Percentiles rank a stretch among this genome's conserved stretches.
Conservation (phyloP, 805 yeast species). For the Maudiozyma bulderi region DNA sequence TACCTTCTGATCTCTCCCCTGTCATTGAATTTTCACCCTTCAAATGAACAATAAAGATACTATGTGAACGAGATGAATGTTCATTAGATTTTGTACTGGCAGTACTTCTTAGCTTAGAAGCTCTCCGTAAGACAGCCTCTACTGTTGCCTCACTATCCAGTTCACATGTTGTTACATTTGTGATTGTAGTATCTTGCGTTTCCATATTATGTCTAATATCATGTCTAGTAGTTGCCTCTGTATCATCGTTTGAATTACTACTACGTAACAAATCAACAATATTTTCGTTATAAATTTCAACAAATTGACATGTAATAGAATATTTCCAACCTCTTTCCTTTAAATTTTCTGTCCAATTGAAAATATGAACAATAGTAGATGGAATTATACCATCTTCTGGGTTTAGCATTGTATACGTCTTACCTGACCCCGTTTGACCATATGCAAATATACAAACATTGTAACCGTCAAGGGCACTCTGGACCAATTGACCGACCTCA, state of each 20-base stretch:
- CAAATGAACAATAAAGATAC: conserved; percentile 59
- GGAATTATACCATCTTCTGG: conserved; percentile 73
- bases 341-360: conserved; percentile 41
- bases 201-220: conserved; percentile 65
- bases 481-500: conserved; percentile 79
- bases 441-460: conserved; percentile 93
- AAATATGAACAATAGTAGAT: conserved; percentile 60
- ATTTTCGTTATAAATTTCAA: conserved; percentile 83
- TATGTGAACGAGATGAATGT: conserved; percentile 86
- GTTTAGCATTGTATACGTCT: conserved; percentile 81
- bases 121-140: conserved; percentile 39
- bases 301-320: conserved; percentile 57
- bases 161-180: conserved; percentile 44
- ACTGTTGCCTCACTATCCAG: conserved; percentile 44
- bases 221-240: conserved; percentile 31
- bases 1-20: conserved; percentile 44
- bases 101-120: conserved; percentile 56
- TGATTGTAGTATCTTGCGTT: conserved; percentile 45
- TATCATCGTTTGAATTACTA: conserved; percentile 6
- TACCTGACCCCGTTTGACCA: conserved; percentile 96
- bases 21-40: conserved; percentile 44
- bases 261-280: conserved; percentile 55
- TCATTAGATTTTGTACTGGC: conserved; percentile 77
- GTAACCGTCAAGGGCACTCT: conserved; percentile 77
- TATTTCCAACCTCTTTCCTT: conserved; percentile 54